Evolutionary conservation across 805 yeast species (phyloP), one percentile per base, ranked within the genome.

Genomic region (Hermanozyma aechmeae): DNA sequence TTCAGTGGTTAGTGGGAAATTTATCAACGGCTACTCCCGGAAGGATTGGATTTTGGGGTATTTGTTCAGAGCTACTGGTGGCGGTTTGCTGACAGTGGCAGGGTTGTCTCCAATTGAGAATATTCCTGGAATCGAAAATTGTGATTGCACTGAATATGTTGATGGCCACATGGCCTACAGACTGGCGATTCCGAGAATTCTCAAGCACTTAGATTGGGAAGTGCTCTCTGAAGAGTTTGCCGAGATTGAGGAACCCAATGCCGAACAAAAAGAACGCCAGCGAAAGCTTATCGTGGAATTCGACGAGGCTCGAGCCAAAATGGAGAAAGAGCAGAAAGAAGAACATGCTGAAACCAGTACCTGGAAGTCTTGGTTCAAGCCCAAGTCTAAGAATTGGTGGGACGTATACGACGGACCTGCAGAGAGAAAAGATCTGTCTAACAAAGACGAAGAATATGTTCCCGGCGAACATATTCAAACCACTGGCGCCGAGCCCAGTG

Each of bases 151-250:
- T 0, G 85, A 77, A 13, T 45, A 66, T 30, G 95, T 89, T 4
- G 86, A 81, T 35, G 98, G 98, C 1, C 98, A 92, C 59, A 84
- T 92, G 96, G 85, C 81, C n/a, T 92, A 92, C 56, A 79, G 98
- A 59, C 79, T 79, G 37, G 86, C 85, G 9, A 85, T 92, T 71
- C 99, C 99, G 1, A 74, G 73, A 42, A 65, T 92, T 25, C 51
- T 92, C 39, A 69, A 71, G 37, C 55, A 59, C 28, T 43, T 83
- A 23, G 87, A 82, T 4, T 80, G 93, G 76, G 79, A 82, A 31
- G 85, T 92, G 4, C 51, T 86, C 24, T 73, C 79, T 38, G 98
- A 92, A 34, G 95, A 87, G 50, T 92, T 92, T 49, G 79, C 82
- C 13, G 98, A 92, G 53, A 87, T 92, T 41, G 96, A 87, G 50